Percentiles rank a stretch among this genome's conserved stretches.
phyloP scores from a whole-genome alignment of 1,139 yeast genomes.

The Saccharomyces hybrid region DNA sequence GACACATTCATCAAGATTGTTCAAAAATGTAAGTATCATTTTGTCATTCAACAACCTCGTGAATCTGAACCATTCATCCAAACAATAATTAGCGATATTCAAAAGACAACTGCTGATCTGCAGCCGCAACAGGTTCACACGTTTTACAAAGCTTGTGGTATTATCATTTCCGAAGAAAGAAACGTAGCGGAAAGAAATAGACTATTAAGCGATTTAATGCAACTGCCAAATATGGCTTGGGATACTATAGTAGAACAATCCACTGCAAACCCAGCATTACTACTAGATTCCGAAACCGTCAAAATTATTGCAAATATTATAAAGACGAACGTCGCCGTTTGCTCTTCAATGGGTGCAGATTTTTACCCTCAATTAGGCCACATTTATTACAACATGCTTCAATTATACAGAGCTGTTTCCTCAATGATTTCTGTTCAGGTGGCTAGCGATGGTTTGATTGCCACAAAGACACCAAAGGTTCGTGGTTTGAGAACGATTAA shows the following conservation, averaged over 20 bases:
- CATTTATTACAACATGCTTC: constrained; percentile 83
- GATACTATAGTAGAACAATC: constrained; percentile 79
- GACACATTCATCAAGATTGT: constrained; percentile 96
- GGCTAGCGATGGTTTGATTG: constrained; percentile 72
- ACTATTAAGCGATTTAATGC: constrained; percentile 73
- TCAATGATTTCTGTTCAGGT: constrained; percentile 80
- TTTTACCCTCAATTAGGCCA: constrained; percentile 82
- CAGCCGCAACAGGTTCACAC: constrained; percentile 98
- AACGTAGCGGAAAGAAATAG: constrained; percentile 59
- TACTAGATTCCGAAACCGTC: constrained; percentile 79
- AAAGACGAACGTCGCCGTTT: constrained; percentile 90
- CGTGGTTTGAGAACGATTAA: constrained; percentile 93
- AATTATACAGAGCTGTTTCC: constrained; percentile 82
- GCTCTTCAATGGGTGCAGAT: constrained; percentile 87
- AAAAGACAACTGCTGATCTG: constrained; percentile 79
- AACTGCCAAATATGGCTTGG: constrained; percentile 92
- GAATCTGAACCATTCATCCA: constrained; percentile 91
- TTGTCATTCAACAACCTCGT: constrained; percentile 77
- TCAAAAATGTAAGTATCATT: constrained; percentile 88
- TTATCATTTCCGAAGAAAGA: constrained; percentile 80
- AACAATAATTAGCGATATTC: constrained; percentile 78
- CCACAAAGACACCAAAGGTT: constrained; percentile 91
- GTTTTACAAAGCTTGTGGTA: constrained; percentile 95
- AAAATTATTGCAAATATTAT: constrained; percentile 88
- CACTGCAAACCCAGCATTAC: constrained; percentile 76